Conservation (phyloP, 257 asterid genomes). For the Handroanthus guayacan region DNA sequence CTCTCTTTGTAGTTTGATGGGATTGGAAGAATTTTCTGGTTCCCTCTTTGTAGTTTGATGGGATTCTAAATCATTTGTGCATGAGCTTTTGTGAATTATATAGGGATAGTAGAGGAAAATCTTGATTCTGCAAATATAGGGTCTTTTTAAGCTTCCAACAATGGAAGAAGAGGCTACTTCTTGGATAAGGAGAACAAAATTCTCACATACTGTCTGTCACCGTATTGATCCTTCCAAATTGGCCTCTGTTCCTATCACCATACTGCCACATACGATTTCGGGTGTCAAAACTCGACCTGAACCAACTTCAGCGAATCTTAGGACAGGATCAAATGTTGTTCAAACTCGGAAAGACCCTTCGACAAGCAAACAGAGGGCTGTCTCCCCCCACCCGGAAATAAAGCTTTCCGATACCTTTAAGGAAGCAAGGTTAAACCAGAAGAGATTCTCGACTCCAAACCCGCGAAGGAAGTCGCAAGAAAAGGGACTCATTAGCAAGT, state of each 20-base stretch:
- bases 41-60: too few relatives aligned
- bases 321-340: conserved; percentile 49
- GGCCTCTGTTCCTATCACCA: conserved; percentile 51
- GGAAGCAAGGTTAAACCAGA: conserved; percentile 72
- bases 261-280: conserved; percentile 40
- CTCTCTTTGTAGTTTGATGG: conserved; percentile 51
- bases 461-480: conserved; percentile 57
- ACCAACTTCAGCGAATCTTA: conserved; percentile 29
- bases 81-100: conserved; percentile 31
- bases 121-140: conserved; percentile 28
- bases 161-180: conserved; percentile 89
- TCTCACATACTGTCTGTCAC: conserved; percentile 84
- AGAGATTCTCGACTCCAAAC: conserved; percentile 69
- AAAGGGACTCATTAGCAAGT: conserved; percentile 49
- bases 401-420: conserved; percentile 72
- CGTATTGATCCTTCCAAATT: conserved; percentile 72
- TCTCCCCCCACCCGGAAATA: conserved; percentile 72
- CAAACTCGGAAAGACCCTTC: conserved; percentile 53
- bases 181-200: conserved; percentile 90
- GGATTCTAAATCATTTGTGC: conserved; percentile 22
- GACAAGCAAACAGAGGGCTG: conserved; percentile 62
- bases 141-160: conserved; percentile 15
- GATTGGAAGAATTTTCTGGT: conserved; percentile 3
- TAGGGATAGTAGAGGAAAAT: conserved; percentile 28
- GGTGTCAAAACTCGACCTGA: conserved; percentile 52